Evolutionary conservation across 441 rosid genomes (phyloP), one percentile per base, ranked within the genome.

Genomic region (Erodium moschatum): DNA sequence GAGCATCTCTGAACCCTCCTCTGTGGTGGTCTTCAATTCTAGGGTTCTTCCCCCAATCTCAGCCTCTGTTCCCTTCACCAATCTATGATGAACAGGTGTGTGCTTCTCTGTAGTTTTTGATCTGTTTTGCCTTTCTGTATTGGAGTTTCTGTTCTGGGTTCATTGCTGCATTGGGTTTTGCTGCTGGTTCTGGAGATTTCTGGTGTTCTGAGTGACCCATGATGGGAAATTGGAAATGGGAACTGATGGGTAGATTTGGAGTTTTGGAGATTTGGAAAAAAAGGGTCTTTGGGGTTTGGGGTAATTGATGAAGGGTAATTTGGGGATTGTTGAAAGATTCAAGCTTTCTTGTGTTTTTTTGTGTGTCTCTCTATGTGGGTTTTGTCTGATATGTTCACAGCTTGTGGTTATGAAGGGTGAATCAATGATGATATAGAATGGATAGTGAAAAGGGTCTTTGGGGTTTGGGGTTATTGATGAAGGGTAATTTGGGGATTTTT

Each of bases 1-100:
- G 21, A 54, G 61, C 61, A 54, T 54, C 61, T 54, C 61, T 54
- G 61, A 7, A 16, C 10, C 18, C 61, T 54, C 18, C 61, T 54
- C 15, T 54, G 11, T 54, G 61, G 61, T 54, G 20, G 61, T 1
- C 40, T 35, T 29, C 31, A 29, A 29, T 29, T 29, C 4, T 29
- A 29, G 31, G 31, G 31, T 29, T 29, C 31, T 29, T 29, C 31
- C 31, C 31, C 31, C 31, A 29, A 29, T 29, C 31, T 29, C 31
- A 29, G 31, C 31, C 3, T 29, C 31, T 29, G 31, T 29, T 29
- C 31, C 31, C 31, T 29, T 29, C 63, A 58, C 20, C 63, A 58
- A 58, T 20, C 27, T 9, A 58, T 58, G 13, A 16, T 58, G 63
- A 58, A 19, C 63, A 58, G 63, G 63, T 54, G 61, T 16, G 21